Conservation (phyloP, 495 filamentous ascomycete species). For the Tuber magnatum region DNA sequence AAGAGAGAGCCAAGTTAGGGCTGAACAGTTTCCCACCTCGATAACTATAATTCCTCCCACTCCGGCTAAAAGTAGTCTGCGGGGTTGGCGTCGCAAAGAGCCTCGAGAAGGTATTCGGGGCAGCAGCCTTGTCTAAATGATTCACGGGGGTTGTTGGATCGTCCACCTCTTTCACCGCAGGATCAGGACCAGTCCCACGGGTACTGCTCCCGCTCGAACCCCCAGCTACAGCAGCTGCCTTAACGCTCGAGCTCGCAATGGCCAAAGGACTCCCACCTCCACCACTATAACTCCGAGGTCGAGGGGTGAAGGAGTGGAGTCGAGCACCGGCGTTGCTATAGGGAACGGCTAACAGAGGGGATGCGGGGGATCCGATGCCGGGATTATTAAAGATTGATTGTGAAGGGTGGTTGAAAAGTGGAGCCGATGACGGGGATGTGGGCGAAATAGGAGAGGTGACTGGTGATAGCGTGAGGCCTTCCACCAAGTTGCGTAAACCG, state of each 20-base stretch:
- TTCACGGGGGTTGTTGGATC: conserved; percentile 41
- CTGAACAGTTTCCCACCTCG: conserved; percentile 21
- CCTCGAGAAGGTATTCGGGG: conserved; percentile 41
- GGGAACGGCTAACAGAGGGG: not conserved
- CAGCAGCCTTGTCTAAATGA: conserved; percentile 34
- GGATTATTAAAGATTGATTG: conserved; percentile 38
- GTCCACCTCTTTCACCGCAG: conserved; percentile 44
- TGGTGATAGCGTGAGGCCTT: conserved; percentile 28
- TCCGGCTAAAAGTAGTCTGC: conserved; percentile 35
- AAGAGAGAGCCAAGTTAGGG: not conserved
- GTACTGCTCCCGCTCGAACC: conserved; percentile 4
- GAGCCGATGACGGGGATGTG: conserved; percentile 9
- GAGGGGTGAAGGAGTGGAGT: conserved; percentile 30
- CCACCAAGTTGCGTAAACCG: conserved; percentile 27
- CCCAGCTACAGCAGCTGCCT: conserved; percentile 6
- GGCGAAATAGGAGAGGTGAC: conserved; percentile 26
- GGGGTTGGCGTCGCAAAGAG: conserved; percentile 41
- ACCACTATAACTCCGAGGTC: conserved; percentile 26
- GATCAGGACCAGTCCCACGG: conserved; percentile 11
- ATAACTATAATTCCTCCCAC: conserved; percentile 41
- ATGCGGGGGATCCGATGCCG: not conserved
- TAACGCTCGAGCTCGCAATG: not conserved
- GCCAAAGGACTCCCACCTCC: conserved; percentile 14
- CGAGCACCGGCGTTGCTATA: conserved; percentile 17
- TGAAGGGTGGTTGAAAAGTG: conserved; percentile 17